Conservation (phyloP, 768 basidiomycete species). For the Erythrobasidium yunnanense region DNA sequence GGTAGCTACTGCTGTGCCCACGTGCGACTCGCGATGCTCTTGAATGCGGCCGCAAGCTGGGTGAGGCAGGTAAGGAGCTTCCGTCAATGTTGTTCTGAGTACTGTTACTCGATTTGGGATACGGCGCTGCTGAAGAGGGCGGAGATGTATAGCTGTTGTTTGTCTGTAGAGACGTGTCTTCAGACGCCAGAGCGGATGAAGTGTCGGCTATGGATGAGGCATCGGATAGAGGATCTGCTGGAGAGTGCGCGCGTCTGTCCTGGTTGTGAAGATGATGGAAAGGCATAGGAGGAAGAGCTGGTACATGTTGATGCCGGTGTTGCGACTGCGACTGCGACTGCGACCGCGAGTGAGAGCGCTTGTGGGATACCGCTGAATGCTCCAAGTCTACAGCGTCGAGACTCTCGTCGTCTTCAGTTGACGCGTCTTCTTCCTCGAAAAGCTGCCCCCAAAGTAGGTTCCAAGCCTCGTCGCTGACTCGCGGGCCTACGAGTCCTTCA, state of each 20-base stretch:
- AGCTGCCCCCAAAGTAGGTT: constrained; percentile 58
- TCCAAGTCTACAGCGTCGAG: not conserved
- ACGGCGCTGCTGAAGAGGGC: not conserved
- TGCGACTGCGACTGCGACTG: not conserved
- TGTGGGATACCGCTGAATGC: not conserved
- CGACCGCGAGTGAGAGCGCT: not conserved
- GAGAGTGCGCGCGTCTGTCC: not conserved
- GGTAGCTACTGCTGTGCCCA: not conserved
- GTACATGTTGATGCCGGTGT: not conserved
- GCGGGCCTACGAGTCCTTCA: constrained; percentile 53
- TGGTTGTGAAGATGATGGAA: not conserved
- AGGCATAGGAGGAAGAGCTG: not conserved
- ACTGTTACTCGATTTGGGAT: not conserved
- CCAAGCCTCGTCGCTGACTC: constrained; percentile 80
- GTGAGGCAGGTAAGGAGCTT: not conserved
- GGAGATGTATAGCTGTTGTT: not conserved
- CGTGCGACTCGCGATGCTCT: not conserved
- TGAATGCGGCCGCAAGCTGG: not conserved
- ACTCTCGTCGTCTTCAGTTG: constrained; percentile 11
- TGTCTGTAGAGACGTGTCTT: not conserved
- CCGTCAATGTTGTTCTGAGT: not conserved
- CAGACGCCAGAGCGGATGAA: not conserved
- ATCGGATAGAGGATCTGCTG: not conserved
- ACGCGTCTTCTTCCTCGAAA: constrained; percentile 22
- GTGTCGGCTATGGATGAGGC: constrained; percentile 3